A percentile compares a stretch with the other conserved stretches of the same genome.
Evolutionary conservation across 805 yeast species (phyloP).

Genomic region (Maudiozyma turicensis): DNA sequence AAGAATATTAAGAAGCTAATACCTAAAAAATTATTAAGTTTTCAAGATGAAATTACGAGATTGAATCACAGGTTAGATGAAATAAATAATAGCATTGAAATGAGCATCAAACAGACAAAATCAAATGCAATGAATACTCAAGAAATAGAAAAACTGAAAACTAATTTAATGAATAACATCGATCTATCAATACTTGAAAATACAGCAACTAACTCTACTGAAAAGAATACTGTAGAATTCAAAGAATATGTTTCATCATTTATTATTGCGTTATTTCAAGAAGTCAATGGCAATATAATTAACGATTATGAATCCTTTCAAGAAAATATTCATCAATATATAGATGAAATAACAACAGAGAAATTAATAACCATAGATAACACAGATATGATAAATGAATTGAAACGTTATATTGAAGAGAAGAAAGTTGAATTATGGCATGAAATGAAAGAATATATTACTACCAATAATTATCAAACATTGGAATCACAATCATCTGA

Average conservation of each 20-base stretch:
- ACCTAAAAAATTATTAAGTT: slow-evolving; percentile 19
- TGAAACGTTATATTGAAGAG: slow-evolving; percentile 18
- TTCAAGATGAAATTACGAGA: slow-evolving; percentile 16
- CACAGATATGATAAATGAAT: slow-evolving; percentile 18
- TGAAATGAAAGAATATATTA: slow-evolving; percentile 13
- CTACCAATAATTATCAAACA: neutral
- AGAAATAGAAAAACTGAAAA: slow-evolving; percentile 1
- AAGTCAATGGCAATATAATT: neutral
- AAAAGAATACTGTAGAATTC: neutral
- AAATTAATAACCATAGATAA: slow-evolving; percentile 26
- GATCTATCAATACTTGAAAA: slow-evolving; percentile 19
- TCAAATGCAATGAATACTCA: neutral
- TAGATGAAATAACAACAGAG: slow-evolving; percentile 24
- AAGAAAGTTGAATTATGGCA: slow-evolving; percentile 22
- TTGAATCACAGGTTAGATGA: slow-evolving; percentile 11
- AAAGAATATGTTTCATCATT: neutral
- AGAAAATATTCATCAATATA: slow-evolving; percentile 22
- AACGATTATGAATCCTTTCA: slow-evolving; percentile 6
- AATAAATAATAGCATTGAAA: neutral
- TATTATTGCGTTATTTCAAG: neutral
- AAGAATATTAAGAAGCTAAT: slow-evolving; percentile 23
- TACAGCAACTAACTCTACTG: slow-evolving; percentile 7
- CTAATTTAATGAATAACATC: slow-evolving; percentile 11
- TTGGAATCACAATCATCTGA: slow-evolving; percentile 6
- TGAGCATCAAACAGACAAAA: neutral